Evolutionary conservation across 345 rosid genomes (phyloP).

Genomic region (Alliaria petiolata): DNA sequence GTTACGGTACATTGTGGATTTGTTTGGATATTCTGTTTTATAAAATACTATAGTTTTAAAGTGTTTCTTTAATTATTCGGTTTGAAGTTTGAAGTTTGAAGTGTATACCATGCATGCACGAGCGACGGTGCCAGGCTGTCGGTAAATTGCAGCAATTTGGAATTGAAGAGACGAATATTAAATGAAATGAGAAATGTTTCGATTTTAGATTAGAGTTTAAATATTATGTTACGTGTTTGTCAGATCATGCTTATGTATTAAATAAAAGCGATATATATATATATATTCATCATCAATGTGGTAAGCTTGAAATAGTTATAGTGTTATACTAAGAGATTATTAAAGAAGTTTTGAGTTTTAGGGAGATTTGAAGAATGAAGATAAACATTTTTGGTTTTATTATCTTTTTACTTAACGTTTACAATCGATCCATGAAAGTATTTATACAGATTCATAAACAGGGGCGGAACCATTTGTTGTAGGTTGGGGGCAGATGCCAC

Average conservation of each 20-base stretch:
- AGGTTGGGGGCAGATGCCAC: too few relatives aligned
- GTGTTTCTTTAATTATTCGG: neutral
- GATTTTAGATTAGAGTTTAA: neutral
- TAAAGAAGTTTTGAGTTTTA: too few relatives aligned
- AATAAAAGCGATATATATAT: neutral
- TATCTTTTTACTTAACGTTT: too few relatives aligned
- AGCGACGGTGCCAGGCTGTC: conserved; percentile 33
- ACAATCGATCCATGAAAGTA: too few relatives aligned
- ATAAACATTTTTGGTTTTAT: too few relatives aligned
- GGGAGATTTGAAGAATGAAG: too few relatives aligned
- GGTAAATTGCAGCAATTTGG: conserved; percentile 4
- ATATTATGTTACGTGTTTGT: neutral
- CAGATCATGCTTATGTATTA: neutral
- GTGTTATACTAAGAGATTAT: too few relatives aligned
- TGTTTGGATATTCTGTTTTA: conserved; percentile 6
- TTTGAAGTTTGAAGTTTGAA: neutral
- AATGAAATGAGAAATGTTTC: neutral
- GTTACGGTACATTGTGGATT: conserved; percentile 23
- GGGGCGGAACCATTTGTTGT: too few relatives aligned
- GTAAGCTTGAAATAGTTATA: neutral
- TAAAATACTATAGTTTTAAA: neutral
- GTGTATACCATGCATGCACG: conserved; percentile 24
- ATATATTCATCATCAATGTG: too few relatives aligned
- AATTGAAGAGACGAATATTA: neutral
- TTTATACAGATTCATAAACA: too few relatives aligned